These are phyloP conservation scores for Oemleria cerasiformis DNA, from an alignment of 306 rosid genomes.

Conservation along the genomic window DNA sequence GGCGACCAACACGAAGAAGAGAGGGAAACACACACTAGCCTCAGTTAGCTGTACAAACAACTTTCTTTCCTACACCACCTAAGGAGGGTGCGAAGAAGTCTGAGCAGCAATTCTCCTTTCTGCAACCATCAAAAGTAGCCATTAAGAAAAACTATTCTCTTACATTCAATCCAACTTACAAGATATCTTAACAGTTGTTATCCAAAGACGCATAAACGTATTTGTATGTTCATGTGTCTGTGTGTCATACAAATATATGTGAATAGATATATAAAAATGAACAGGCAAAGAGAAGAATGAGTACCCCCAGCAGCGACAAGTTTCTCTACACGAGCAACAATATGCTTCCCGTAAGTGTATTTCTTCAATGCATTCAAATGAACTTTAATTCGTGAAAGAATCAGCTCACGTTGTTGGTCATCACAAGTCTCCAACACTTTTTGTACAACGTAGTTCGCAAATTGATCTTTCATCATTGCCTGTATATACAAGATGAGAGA, in stretches of 20 bases:
- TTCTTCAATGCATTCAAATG: constrained; percentile 94
- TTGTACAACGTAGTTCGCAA: constrained; percentile 93
- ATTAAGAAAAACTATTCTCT: too few relatives aligned
- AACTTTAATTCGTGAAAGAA: constrained; percentile 88
- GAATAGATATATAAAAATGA: neutral
- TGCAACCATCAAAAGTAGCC: constrained; percentile 36
- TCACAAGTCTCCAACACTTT: constrained; percentile 96
- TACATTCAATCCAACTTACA: neutral
- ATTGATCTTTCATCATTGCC: constrained; percentile 98
- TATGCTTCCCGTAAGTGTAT: constrained; percentile 94
- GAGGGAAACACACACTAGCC: constrained; percentile 69
- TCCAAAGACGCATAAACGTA: too few relatives aligned
- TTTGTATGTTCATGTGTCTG: neutral
- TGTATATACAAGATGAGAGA: constrained; percentile 12
- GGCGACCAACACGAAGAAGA: constrained; percentile 24
- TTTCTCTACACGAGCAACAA: constrained; percentile 94
- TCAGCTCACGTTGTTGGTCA: constrained; percentile 91
- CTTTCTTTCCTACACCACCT: constrained; percentile 53
- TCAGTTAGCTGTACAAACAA: constrained; percentile 94
- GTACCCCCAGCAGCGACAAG: constrained; percentile 98
- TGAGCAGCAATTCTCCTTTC: constrained; percentile 98
- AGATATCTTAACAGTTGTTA: neutral
- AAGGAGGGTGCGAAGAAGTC: constrained; percentile 70
- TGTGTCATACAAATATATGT: neutral
- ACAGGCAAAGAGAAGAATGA: constrained; percentile 11